Conservation (phyloP, 164 flowering plant species). For the Stephania cephalantha region DNA sequence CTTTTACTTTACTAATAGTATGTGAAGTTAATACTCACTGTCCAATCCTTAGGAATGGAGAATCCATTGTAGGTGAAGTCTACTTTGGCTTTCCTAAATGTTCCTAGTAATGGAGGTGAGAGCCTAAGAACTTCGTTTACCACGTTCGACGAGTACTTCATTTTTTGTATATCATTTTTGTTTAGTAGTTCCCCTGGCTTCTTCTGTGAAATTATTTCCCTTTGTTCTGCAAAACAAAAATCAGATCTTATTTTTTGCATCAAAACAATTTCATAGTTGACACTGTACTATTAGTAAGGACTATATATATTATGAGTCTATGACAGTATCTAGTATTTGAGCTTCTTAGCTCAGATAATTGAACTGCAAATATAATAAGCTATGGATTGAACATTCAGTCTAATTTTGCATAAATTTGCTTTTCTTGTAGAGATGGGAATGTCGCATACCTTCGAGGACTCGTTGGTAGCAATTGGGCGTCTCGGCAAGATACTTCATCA, state of each 20-base stretch:
- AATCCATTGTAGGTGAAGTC: conserved; percentile 14
- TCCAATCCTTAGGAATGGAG: conserved; percentile 16
- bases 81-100: conserved; percentile 13
- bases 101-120: conserved; percentile 15
- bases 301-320: too few relatives aligned
- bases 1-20: background rate
- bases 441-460: conserved; percentile 14
- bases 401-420: background rate
- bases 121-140: conserved; percentile 13
- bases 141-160: conserved; percentile 16
- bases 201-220: conserved; percentile 9
- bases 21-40: conserved; percentile 3
- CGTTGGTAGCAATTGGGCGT: background rate
- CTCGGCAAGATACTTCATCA: conserved; percentile 11
- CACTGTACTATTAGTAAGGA: background rate
- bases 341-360: too few relatives aligned
- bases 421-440: background rate
- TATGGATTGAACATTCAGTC: too few relatives aligned
- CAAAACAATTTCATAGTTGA: background rate
- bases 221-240: conserved; percentile 5
- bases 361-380: too few relatives aligned
- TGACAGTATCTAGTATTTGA: too few relatives aligned
- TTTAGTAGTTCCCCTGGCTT: conserved; percentile 12
- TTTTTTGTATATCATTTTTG: conserved; percentile 16
- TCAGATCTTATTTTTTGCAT: background rate